phyloP scores from a whole-genome alignment of 2,329 filamentous ascomycete genomes.

The Colletotrichum sp. region DNA sequence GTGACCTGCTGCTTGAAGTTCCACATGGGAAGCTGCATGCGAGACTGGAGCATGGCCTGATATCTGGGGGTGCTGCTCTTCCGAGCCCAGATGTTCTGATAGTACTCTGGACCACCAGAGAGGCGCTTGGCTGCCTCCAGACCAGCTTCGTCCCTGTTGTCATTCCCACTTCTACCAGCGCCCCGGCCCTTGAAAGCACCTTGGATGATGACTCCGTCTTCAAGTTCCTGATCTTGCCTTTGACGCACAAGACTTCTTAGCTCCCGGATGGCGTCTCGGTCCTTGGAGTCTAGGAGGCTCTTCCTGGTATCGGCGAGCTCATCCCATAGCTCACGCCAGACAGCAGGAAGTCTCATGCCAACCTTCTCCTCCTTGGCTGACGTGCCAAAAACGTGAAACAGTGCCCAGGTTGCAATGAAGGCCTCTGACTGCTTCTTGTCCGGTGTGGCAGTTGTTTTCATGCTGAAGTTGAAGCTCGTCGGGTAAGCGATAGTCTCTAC shows the following conservation, averaged over 20 bases:
- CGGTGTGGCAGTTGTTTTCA: conserved; percentile 76
- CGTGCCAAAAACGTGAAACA: conserved; percentile 83
- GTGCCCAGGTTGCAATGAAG: conserved; percentile 79
- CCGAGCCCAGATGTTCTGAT: conserved; percentile 63
- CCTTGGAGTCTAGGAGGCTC: conserved; percentile 69
- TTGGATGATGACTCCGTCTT: conserved; percentile 77
- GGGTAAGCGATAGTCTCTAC: conserved; percentile 52
- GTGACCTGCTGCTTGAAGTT: conserved; percentile 81
- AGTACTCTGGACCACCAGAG: conserved; percentile 49
- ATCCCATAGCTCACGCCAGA: conserved; percentile 86
- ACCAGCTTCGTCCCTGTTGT: conserved; percentile 52
- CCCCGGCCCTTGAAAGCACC: conserved; percentile 74
- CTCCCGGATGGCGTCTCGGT: conserved; percentile 71
- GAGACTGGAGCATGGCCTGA: conserved; percentile 77
- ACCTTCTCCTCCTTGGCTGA: conserved; percentile 86
- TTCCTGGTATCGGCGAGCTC: conserved; percentile 78
- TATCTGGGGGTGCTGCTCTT: conserved; percentile 67
- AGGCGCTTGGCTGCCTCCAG: conserved; percentile 48
- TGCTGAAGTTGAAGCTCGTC: conserved; percentile 70
- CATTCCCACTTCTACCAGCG: conserved; percentile 49
- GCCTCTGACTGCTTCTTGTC: conserved; percentile 84
- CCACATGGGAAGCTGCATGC: conserved; percentile 90
- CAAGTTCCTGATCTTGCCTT: conserved; percentile 71
- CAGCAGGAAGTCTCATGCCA: conserved; percentile 75
- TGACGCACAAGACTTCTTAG: conserved; percentile 74